A percentile compares a stretch with the other conserved stretches of the same genome.
Evolutionary conservation across 768 basidiomycete genomes (phyloP).

Genomic region (Ramaria rubella): DNA sequence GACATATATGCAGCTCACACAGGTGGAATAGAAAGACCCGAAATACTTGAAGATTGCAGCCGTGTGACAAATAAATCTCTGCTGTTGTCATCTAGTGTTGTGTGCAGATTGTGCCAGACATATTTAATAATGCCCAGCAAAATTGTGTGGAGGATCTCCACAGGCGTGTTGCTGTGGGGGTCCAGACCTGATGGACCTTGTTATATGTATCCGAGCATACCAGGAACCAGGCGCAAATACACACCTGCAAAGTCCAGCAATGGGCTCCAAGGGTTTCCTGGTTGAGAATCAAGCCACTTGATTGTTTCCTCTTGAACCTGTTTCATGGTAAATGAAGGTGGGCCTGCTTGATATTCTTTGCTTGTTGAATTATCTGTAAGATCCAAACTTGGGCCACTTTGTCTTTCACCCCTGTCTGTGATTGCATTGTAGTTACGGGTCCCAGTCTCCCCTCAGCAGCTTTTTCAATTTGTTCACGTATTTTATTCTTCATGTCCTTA

Average conservation of each 20-base stretch:
- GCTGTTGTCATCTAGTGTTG: conserved; percentile 24
- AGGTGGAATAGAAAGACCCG: conserved; percentile 24
- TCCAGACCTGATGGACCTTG: conserved; percentile 28
- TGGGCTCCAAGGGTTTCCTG: not conserved
- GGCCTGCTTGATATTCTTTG: not conserved
- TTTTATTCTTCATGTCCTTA: not conserved
- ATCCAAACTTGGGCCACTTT: not conserved
- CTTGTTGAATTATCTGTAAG: not conserved
- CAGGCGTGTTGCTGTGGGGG: conserved; percentile 37
- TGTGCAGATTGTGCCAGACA: conserved; percentile 29
- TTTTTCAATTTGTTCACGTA: not conserved
- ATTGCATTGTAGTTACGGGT: not conserved
- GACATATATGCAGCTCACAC: conserved; percentile 37
- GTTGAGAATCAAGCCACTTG: no score
- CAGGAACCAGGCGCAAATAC: not conserved
- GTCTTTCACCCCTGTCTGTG: conserved; percentile 1
- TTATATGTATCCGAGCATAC: not conserved
- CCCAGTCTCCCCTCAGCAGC: not conserved
- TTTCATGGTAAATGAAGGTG: not conserved
- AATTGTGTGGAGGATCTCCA: conserved; percentile 33
- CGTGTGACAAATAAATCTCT: conserved; percentile 23
- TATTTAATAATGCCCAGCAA: conserved; percentile 26
- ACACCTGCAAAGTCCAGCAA: conserved; percentile 3
- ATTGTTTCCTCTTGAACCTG: not conserved
- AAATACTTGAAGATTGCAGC: conserved; percentile 20